A percentile compares a stretch with the other conserved stretches of the same genome.
Conservation (phyloP, 1,284 basidiomycete genomes). For the Fistulinella cinereoalba region DNA sequence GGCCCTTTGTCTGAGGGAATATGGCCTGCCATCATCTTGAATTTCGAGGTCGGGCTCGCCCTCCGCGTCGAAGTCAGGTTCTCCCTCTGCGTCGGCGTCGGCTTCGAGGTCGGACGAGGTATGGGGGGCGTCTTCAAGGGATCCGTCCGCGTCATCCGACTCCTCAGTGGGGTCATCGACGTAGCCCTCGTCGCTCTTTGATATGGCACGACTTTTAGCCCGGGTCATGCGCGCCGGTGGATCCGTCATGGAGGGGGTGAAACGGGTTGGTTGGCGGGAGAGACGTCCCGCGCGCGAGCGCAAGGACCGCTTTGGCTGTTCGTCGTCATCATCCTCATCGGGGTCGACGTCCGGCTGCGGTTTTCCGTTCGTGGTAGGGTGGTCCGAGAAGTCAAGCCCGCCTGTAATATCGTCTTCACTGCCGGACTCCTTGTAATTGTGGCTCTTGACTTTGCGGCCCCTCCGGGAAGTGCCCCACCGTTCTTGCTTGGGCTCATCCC, state of each 20-base stretch:
- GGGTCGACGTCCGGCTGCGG: constrained; percentile 18
- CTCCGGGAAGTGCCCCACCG: constrained; percentile 36
- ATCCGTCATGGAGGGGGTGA: constrained; percentile 2
- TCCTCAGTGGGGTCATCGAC: constrained; percentile 48
- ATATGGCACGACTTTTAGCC: constrained; percentile 30
- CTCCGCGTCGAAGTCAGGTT: constrained; percentile 33
- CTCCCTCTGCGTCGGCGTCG: constrained; percentile 39
- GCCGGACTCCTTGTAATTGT: constrained; percentile 52
- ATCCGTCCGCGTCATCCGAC: constrained; percentile 57
- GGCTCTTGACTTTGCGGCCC: constrained; percentile 47
- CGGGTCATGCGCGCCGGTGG: constrained; percentile 29
- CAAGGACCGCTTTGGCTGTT: constrained; percentile 27
- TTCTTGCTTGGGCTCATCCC: constrained; percentile 33
- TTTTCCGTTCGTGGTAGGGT: constrained; percentile 28
- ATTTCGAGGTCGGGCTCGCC: constrained; percentile 38
- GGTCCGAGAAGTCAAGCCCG: constrained; percentile 3
- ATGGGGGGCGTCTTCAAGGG: constrained; percentile 51
- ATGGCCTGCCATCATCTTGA: constrained; percentile 55
- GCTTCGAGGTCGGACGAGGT: constrained; percentile 47
- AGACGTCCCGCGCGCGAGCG: constrained; percentile 23
- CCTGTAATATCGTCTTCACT: constrained; percentile 38
- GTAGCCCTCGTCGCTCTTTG: constrained; percentile 53
- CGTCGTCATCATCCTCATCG: constrained; percentile 36
- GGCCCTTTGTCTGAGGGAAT: constrained; percentile 59
- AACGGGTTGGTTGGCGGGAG: constrained; percentile 28